These are phyloP conservation scores for Lonicera japonica DNA, from an alignment of 129 eudicot genomes.

Conservation along the genomic window DNA sequence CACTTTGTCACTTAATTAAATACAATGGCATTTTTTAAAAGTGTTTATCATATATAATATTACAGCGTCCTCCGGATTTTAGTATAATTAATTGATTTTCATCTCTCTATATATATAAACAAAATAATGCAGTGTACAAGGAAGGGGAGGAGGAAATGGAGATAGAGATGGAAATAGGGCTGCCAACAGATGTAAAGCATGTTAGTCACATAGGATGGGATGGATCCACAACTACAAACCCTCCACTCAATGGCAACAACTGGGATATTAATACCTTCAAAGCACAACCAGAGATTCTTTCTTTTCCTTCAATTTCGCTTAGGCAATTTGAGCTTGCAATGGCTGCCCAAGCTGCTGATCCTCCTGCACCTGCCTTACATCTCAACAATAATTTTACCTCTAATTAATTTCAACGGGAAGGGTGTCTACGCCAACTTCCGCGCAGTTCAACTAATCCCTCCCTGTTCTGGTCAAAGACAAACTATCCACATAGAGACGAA, in stretches of 20 bases:
- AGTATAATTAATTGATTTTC: no score
- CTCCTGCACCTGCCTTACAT: neutral
- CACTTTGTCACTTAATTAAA: no score
- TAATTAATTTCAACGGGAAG: no score
- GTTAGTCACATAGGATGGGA: conserved; percentile 77
- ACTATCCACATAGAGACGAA: no score
- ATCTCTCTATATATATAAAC: neutral
- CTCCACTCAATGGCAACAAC: conserved; percentile 14
- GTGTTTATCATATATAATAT: no score
- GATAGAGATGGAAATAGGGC: conserved; percentile 68
- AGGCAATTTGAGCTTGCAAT: conserved; percentile 55
- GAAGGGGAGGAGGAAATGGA: conserved; percentile 38
- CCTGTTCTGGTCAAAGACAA: no score
- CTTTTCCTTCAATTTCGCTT: conserved; percentile 52
- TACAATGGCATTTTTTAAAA: no score
- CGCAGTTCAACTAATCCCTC: no score
- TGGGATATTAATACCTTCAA: conserved; percentile 51
- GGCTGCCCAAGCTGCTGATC: conserved; percentile 41
- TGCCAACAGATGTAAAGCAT: conserved; percentile 87
- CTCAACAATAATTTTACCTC: no score
- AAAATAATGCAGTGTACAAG: conserved; percentile 31
- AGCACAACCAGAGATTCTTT: conserved; percentile 29
- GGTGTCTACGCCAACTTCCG: no score
- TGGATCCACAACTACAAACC: conserved; percentile 48
- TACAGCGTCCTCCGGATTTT: no score